Conservation (phyloP, 345 rosid species). For the Hibiscus tridactylites region DNA sequence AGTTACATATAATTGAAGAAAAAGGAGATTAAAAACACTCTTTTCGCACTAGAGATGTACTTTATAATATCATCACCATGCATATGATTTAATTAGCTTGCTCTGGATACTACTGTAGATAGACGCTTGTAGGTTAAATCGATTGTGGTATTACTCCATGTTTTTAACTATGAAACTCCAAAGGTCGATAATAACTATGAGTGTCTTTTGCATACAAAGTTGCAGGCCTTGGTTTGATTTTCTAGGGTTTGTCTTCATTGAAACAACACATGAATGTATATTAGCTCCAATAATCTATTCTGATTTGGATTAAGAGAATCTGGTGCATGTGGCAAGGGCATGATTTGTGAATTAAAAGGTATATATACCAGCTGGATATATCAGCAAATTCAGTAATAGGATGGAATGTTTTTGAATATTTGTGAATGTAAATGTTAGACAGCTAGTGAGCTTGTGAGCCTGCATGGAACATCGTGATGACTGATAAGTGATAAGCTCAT, state of each 20-base stretch:
- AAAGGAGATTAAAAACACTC: background rate
- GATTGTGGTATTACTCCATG: background rate
- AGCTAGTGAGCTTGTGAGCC: background rate
- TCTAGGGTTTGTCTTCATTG: background rate
- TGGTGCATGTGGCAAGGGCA: background rate
- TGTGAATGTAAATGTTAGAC: background rate
- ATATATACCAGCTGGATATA: background rate
- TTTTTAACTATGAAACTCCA: background rate
- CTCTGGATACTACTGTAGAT: background rate
- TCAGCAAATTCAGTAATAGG: background rate
- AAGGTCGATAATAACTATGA: background rate
- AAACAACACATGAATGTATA: background rate
- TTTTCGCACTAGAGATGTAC: background rate
- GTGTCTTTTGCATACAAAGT: background rate
- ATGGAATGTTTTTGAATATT: background rate
- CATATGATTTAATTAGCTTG: constrained; percentile 1
- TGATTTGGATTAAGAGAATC: background rate
- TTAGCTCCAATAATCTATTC: background rate
- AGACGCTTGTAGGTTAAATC: background rate
- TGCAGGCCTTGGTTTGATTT: background rate
- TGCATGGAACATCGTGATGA: constrained; percentile 27
- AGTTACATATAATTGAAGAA: background rate
- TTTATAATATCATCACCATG: background rate
- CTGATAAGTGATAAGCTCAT: constrained; percentile 29
- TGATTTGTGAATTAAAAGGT: background rate